Evolutionary conservation across 1,139 yeast species (phyloP).

Genomic region (Kodamaea ohmeri): DNA sequence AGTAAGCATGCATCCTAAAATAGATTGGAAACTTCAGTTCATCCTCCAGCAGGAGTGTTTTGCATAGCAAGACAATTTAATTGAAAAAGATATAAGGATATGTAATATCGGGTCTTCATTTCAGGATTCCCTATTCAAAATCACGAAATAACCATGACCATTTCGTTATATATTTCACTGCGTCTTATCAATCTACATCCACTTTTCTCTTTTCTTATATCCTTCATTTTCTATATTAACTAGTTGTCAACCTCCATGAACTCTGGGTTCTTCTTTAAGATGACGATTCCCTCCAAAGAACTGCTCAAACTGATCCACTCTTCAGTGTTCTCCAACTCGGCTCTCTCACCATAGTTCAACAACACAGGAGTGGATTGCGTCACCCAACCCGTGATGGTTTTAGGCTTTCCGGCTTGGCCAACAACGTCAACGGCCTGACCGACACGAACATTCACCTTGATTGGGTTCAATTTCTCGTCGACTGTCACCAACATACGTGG

Average conservation of each 20-base stretch:
- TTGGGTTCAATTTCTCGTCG: conserved; percentile 80
- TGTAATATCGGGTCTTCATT: too few species aligned
- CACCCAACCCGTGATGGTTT: conserved; percentile 98
- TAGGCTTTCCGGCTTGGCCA: conserved; percentile 98
- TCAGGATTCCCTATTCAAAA: too few species aligned
- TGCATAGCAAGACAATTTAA: conserved; percentile 1
- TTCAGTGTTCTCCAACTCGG: conserved; percentile 85
- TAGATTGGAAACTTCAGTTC: conserved; percentile 4
- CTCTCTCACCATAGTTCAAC: conserved; percentile 91
- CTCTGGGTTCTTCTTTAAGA: conserved; percentile 87
- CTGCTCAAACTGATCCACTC: conserved; percentile 83
- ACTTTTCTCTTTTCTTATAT: not conserved
- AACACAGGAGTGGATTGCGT: conserved; percentile 97
- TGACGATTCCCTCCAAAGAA: conserved; percentile 89
- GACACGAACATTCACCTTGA: conserved; percentile 94
- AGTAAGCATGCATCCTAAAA: conserved; percentile 16
- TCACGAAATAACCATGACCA: too few species aligned
- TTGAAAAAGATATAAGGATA: conserved; percentile 3
- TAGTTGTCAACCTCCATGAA: conserved; percentile 64
- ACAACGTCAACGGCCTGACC: conserved; percentile 99
- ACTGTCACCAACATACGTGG: conserved; percentile 93
- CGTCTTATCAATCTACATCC: not conserved
- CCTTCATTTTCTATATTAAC: conserved; percentile 5
- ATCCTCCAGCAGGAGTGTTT: conserved; percentile 1
- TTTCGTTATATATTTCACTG: too few species aligned